These are phyloP conservation scores for Zymoseptoria tritici DNA, from an alignment of 2,329 filamentous ascomycete genomes.

Conservation along the genomic window DNA sequence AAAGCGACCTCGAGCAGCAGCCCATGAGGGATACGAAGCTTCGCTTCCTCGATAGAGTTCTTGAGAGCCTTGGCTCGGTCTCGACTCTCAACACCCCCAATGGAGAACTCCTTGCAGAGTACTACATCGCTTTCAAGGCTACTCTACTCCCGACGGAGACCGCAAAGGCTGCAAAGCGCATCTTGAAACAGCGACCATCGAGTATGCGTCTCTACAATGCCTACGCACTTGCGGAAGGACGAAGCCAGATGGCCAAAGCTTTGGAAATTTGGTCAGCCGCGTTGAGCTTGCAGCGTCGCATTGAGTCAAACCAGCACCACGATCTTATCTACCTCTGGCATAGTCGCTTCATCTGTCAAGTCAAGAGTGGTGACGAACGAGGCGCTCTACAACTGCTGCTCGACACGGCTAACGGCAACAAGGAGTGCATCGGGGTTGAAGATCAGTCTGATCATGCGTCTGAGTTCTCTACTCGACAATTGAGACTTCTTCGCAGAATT, in stretches of 20 bases:
- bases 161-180: conserved; percentile 62
- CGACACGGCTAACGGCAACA: conserved; percentile 18
- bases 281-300: conserved; percentile 48
- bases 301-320: conserved; percentile 29
- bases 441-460: background rate
- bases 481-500: conserved; percentile 51
- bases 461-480: conserved; percentile 25
- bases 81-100: conserved; percentile 33
- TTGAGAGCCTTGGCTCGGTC: conserved; percentile 47
- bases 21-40: background rate
- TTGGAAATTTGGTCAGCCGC: conserved; percentile 61
- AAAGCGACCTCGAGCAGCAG: background rate
- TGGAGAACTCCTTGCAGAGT: conserved; percentile 55
- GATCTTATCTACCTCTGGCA: conserved; percentile 47
- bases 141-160: conserved; percentile 45
- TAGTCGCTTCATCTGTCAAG: conserved; percentile 61
- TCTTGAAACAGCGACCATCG: conserved; percentile 61
- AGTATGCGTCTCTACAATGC: conserved; percentile 67
- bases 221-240: conserved; percentile 65
- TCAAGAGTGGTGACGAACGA: conserved; percentile 38
- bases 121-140: conserved; percentile 62
- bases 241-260: conserved; percentile 42
- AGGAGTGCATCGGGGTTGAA: background rate
- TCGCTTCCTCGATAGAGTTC: conserved; percentile 37
- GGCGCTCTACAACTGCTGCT: conserved; percentile 31